Evolutionary conservation across 2,329 filamentous ascomycete species (phyloP), one percentile per base, ranked within the genome.

Genomic region (Alternaria alternata): DNA sequence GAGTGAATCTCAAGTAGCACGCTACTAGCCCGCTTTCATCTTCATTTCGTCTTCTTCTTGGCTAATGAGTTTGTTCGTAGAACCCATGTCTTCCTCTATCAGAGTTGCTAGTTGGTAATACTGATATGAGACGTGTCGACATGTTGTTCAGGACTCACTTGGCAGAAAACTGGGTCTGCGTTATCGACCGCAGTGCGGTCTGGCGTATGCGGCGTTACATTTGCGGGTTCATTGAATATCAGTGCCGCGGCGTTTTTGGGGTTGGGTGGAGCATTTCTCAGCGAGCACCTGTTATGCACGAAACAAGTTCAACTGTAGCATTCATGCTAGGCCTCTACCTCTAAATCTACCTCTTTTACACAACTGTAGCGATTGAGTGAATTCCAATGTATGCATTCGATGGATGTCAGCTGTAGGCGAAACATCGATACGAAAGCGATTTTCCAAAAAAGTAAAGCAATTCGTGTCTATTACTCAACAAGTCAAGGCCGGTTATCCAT

Each of bases 1-100:
- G 70, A 83, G 81, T 68, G 70, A 74, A 57, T 74, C 73, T 52
- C 74, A 76, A 65, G 64, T 76, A 48, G 72, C 75, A 56, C 73
- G 74, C 72, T 78, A 78, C 68, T 78, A 71, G 65, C 59, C 30
- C 36, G 26, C 43, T 61, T 32, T 41, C 3, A 5, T 11, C 32
- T 28, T 49, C 38, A 28, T 34, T 30, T 30, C 42, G 41, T 49
- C 47, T 36, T 24, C 30, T 20, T 38, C 26, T 67, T 59, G 51
- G 62, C 63, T 73, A 55, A 71, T 55, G 46, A 18, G 51, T 57
- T 57, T 59, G 51, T 44, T 26, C 57, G 26, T 62, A 71, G 70
- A 61, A 48, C 63, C 60, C 49, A 63, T 49, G 55, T 64, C 63
- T 22, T 54, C 52, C 14, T 63, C 67, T 16, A 51, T 44, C 51